Evolutionary conservation across 2,329 filamentous ascomycete genomes (phyloP).

Genomic region (Hirsutella minnesotensis): DNA sequence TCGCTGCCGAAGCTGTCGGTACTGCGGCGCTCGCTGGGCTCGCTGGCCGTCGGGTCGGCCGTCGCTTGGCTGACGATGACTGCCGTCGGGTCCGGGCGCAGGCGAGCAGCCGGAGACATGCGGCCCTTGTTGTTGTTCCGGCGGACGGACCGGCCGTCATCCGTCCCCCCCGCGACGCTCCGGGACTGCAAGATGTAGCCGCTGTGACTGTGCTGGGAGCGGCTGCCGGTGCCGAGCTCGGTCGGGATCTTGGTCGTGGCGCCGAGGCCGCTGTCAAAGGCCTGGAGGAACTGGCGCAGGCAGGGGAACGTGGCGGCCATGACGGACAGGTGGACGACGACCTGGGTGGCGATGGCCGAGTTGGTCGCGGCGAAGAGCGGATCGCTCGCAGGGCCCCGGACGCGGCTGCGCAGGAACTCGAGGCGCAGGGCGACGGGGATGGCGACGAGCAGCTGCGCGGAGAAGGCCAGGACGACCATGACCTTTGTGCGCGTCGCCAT

Average conservation of each 20-base stretch:
- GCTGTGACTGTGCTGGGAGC: background rate
- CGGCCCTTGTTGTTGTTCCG: background rate
- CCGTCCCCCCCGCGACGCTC: background rate
- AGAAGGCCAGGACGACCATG: slow-evolving; percentile 8
- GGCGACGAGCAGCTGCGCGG: slow-evolving; percentile 8
- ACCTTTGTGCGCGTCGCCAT: slow-evolving; percentile 7
- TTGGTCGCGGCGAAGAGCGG: slow-evolving; percentile 2
- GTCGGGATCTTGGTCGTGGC: slow-evolving; percentile 8
- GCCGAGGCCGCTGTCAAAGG: slow-evolving; percentile 8
- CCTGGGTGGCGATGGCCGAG: slow-evolving; percentile 6
- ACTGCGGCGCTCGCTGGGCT: slow-evolving; percentile 3
- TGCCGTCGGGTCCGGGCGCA: slow-evolving; percentile 2
- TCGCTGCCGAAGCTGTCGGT: slow-evolving; percentile 8
- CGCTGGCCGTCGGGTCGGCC: background rate
- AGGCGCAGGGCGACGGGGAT: slow-evolving; percentile 7
- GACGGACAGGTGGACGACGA: slow-evolving; percentile 10
- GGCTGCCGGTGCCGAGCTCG: slow-evolving; percentile 2
- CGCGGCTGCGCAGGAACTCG: slow-evolving; percentile 1
- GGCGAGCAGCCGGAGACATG: background rate
- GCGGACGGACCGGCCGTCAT: background rate
- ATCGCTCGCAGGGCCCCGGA: background rate
- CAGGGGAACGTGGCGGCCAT: slow-evolving; percentile 11
- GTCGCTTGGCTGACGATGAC: slow-evolving; percentile 2
- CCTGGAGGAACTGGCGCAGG: slow-evolving; percentile 9
- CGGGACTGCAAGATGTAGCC: slow-evolving; percentile 6